Conservation (phyloP, 495 filamentous ascomycete genomes). For the Neurospora discreta region DNA sequence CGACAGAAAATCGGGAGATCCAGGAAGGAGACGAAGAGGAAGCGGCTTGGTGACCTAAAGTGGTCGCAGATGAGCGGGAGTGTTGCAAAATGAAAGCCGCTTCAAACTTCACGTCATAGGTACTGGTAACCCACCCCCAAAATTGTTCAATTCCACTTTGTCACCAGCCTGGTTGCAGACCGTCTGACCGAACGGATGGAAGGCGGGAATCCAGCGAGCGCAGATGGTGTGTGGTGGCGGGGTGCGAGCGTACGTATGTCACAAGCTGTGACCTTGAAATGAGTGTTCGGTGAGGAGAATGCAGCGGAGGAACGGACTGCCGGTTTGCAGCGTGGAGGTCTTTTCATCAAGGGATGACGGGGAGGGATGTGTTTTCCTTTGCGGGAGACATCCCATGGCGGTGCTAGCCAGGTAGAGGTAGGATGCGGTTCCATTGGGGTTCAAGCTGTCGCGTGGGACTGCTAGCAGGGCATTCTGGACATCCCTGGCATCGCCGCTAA, state of each 20-base stretch:
- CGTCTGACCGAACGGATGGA: not conserved
- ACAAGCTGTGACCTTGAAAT: not conserved
- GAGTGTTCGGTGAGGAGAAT: not conserved
- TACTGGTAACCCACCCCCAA: not conserved
- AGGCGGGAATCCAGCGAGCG: not conserved
- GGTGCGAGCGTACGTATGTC: not conserved
- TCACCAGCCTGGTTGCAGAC: not conserved
- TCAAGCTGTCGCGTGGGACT: not conserved
- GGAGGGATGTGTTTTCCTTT: not conserved
- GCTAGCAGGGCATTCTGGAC: too few relatives aligned
- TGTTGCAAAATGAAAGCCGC: not conserved
- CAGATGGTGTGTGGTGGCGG: not conserved
- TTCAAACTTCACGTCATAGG: not conserved
- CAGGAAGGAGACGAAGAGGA: not conserved
- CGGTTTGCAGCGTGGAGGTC: not conserved
- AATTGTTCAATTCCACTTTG: not conserved
- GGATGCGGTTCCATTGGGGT: not conserved
- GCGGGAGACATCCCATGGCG: not conserved
- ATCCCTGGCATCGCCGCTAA: not conserved
- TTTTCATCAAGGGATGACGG: not conserved
- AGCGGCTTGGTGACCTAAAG: not conserved
- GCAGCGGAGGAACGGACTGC: not conserved
- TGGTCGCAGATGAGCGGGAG: not conserved
- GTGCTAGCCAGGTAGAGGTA: not conserved
- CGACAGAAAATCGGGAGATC: not conserved